Percentiles rank a stretch among this genome's conserved stretches.
These are phyloP conservation scores for Vanrija sp. DNA, from an alignment of 1,284 basidiomycete genomes.

Conservation along the genomic window DNA sequence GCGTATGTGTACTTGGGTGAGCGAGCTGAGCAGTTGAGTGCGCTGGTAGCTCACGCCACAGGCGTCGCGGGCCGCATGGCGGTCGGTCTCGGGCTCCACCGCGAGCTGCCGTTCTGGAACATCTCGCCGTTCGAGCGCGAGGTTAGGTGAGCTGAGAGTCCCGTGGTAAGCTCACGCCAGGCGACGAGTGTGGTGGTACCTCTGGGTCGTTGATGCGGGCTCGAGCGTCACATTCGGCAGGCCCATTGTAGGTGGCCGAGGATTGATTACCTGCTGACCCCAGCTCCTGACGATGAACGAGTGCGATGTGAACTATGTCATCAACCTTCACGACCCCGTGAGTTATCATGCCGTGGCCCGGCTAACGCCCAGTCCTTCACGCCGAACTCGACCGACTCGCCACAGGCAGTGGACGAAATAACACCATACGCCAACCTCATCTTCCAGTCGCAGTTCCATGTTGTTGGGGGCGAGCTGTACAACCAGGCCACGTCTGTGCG, in stretches of 20 bases:
- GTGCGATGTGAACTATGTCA: slow-evolving; percentile 16
- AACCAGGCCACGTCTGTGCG: slow-evolving; percentile 15
- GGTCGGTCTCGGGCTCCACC: slow-evolving; percentile 29
- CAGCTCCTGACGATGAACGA: slow-evolving; percentile 6
- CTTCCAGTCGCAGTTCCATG: slow-evolving; percentile 17
- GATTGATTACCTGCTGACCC: not conserved
- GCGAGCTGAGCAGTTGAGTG: not conserved
- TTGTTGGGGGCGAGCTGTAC: slow-evolving; percentile 16
- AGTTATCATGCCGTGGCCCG: too few relatives aligned
- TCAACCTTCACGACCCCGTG: slow-evolving; percentile 17
- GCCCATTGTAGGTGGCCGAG: slow-evolving; percentile 17
- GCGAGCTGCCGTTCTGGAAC: slow-evolving; percentile 24
- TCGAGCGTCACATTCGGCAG: slow-evolving; percentile 28
- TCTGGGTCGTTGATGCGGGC: slow-evolving; percentile 28
- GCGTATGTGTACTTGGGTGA: slow-evolving; percentile 13
- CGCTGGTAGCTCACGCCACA: too few relatives aligned
- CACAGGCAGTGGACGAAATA: slow-evolving; percentile 4
- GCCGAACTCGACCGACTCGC: slow-evolving; percentile 6
- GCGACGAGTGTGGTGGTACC: slow-evolving; percentile 30
- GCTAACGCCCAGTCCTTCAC: slow-evolving; percentile 10
- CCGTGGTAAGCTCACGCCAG: slow-evolving; percentile 2
- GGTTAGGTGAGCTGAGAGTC: slow-evolving; percentile 3
- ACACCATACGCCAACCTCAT: slow-evolving; percentile 22
- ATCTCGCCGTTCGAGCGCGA: slow-evolving; percentile 30
- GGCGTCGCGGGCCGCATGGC: slow-evolving; percentile 31